These are phyloP conservation scores for Wickerhamomyces chaumierensis DNA, from an alignment of 805 yeast genomes.

Conservation along the genomic window DNA sequence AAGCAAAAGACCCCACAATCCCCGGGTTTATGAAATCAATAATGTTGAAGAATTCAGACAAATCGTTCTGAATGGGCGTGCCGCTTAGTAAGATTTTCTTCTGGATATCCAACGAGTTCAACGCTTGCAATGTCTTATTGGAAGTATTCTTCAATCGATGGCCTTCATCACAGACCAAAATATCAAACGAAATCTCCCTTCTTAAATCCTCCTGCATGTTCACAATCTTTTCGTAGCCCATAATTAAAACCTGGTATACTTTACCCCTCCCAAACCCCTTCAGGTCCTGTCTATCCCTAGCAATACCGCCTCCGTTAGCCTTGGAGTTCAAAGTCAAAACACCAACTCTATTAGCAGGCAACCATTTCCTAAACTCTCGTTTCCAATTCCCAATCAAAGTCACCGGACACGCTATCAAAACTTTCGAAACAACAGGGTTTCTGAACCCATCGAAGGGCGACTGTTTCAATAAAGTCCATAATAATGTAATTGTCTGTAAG, in stretches of 20 bases:
- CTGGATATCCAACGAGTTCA: slow-evolving; percentile 29
- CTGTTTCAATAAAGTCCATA: slow-evolving; percentile 71
- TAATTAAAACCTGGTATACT: slow-evolving; percentile 72
- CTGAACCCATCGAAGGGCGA: slow-evolving; percentile 31
- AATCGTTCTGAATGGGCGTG: slow-evolving; percentile 89
- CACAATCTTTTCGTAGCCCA: slow-evolving; percentile 79
- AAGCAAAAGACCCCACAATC: slow-evolving; percentile 48
- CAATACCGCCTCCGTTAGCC: slow-evolving; percentile 25
- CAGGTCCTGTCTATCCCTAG: slow-evolving; percentile 30
- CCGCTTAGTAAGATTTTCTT: slow-evolving; percentile 68
- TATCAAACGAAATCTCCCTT: slow-evolving; percentile 36
- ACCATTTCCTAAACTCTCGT: slow-evolving; percentile 82
- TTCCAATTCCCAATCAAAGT: slow-evolving; percentile 84
- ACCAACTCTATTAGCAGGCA: slow-evolving; percentile 41
- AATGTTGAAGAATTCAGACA: slow-evolving; percentile 70
- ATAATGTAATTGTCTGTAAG: slow-evolving; percentile 67
- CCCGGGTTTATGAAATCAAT: slow-evolving; percentile 82
- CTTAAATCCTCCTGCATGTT: slow-evolving; percentile 39
- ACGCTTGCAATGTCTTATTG: slow-evolving; percentile 58
- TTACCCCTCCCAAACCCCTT: slow-evolving; percentile 36
- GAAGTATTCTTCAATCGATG: slow-evolving; percentile 72
- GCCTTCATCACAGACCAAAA: slow-evolving; percentile 86
- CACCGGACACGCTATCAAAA: slow-evolving; percentile 83
- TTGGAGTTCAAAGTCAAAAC: slow-evolving; percentile 48
- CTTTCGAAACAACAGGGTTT: slow-evolving; percentile 37